Base-by-base conservation (phyloP, 129 eudicot species). In the Deinandra increscens region DNA sequence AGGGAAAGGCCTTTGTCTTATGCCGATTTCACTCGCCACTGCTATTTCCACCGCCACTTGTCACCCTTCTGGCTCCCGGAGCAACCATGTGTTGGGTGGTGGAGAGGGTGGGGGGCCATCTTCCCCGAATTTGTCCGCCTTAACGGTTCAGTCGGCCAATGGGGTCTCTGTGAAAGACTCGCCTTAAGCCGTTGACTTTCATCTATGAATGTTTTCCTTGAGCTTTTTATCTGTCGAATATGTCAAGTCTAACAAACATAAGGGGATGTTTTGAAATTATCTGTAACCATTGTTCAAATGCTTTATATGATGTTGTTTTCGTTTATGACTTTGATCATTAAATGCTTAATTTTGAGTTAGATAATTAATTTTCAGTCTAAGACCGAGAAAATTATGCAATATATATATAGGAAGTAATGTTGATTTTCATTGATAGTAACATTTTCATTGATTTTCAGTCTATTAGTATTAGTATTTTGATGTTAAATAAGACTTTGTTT, bases 21-120 rank as follows among this genome's bases (percentile, higher is more conserved):
- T 92, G 98, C 98, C 98, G 10, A 92, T 92, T 18, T 92, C 98
- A 6, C 82, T 92, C 6, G 98, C 98, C 48, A 86, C 96, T 38
- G 96, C 98, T 49, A 92, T 92, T 72, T 92, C 98, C 61, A 79
- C 91, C 31, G 83, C 88, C 61, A 86, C 95, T 18, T 81, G 88
- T 15, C 80, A 78, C 73, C 71, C 87, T 44, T 69, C 77, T 70
- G 72, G 93, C 23, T 71, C 88, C 45, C 65, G 81, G 69, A 76
- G 67, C 71, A 77, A 70, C 81, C 68, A 66, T 48, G 84, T 62
- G 41, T 80, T 74, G 64, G 78, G 58, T 13, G 41, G 64, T 11
- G 87, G 84, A 31, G 88, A 78, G 7, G 81, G 80, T 22, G 83
- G 84, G 43, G 88, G 93, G 18, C 93, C 97, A 2, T 19, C 84